Percentiles rank a stretch among this genome's conserved stretches.
These are phyloP conservation scores for Cucurbita pepo DNA, from an alignment of 306 rosid genomes.

Conservation along the genomic window DNA sequence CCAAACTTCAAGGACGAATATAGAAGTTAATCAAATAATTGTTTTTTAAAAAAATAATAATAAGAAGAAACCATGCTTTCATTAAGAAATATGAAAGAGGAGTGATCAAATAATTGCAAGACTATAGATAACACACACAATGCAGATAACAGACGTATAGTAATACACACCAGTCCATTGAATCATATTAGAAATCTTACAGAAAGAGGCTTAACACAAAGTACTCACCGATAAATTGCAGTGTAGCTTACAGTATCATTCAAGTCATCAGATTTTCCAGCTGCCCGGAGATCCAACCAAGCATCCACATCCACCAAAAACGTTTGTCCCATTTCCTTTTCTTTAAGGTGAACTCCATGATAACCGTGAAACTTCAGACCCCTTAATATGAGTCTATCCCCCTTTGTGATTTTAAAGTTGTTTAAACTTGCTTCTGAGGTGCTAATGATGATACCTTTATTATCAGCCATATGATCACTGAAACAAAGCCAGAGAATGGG, in stretches of 20 bases:
- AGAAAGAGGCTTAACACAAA: background rate
- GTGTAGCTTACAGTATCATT: constrained; percentile 52
- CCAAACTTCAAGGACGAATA: background rate
- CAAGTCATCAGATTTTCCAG: constrained; percentile 55
- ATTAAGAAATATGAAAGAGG: background rate
- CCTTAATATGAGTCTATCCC: constrained; percentile 62
- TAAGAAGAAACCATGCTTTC: background rate
- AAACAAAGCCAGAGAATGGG: background rate
- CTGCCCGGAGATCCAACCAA: constrained; percentile 78
- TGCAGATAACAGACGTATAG: background rate
- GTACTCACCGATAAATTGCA: constrained; percentile 41
- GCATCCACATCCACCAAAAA: constrained; percentile 72
- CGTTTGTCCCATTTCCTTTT: constrained; percentile 62
- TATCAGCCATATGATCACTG: background rate
- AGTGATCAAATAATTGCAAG: background rate
- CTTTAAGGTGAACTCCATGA: constrained; percentile 65
- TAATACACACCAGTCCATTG: background rate
- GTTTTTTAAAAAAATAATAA: too few species aligned
- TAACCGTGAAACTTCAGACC: constrained; percentile 71
- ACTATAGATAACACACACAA: background rate
- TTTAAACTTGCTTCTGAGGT: constrained; percentile 27
- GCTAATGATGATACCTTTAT: background rate
- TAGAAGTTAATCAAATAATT: too few species aligned
- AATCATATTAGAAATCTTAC: background rate
- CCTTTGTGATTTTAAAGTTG: constrained; percentile 17